phyloP scores from a whole-genome alignment of 768 basidiomycete genomes.

The Gautieria morchelliformis region DNA sequence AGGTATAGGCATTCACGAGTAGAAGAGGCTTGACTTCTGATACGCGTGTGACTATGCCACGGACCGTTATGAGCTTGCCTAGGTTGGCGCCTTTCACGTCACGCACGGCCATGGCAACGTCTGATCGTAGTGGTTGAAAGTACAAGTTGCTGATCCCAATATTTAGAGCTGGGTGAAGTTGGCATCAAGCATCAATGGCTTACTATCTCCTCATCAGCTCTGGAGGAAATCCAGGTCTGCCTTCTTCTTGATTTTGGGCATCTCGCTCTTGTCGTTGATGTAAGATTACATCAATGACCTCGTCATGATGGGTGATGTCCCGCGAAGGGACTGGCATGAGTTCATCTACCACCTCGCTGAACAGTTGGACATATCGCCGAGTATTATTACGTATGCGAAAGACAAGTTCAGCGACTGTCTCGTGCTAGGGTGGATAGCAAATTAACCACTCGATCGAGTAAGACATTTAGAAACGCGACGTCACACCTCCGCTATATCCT shows the following conservation, averaged over 20 bases:
- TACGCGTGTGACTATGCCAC: constrained; percentile 96
- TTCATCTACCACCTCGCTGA: constrained; percentile 84
- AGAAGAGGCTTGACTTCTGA: constrained; percentile 98
- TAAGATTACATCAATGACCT: constrained; percentile 94
- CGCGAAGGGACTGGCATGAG: constrained; percentile 83
- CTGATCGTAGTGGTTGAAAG: constrained; percentile 77
- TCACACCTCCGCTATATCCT: constrained; percentile 71
- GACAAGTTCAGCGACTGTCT: constrained; percentile 66
- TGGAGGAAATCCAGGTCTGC: constrained; percentile 76
- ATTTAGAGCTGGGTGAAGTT: background rate
- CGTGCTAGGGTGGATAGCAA: constrained; percentile 36
- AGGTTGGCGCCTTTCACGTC: constrained; percentile 79
- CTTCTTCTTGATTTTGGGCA: constrained; percentile 59
- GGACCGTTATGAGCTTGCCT: constrained; percentile 91
- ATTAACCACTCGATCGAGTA: constrained; percentile 10
- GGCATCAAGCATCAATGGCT: constrained; percentile 28
- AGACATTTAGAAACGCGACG: background rate
- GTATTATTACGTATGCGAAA: constrained; percentile 74
- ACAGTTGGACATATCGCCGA: constrained; percentile 81
- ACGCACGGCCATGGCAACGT: constrained; percentile 78
- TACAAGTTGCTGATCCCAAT: constrained; percentile 71
- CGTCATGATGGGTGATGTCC: constrained; percentile 84
- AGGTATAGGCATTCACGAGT: constrained; percentile 95
- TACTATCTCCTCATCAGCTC: constrained; percentile 93
- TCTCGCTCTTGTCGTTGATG: constrained; percentile 90